Evolutionary conservation across 1,284 basidiomycete genomes (phyloP).

Genomic region (Cystobasidium slooffiae): DNA sequence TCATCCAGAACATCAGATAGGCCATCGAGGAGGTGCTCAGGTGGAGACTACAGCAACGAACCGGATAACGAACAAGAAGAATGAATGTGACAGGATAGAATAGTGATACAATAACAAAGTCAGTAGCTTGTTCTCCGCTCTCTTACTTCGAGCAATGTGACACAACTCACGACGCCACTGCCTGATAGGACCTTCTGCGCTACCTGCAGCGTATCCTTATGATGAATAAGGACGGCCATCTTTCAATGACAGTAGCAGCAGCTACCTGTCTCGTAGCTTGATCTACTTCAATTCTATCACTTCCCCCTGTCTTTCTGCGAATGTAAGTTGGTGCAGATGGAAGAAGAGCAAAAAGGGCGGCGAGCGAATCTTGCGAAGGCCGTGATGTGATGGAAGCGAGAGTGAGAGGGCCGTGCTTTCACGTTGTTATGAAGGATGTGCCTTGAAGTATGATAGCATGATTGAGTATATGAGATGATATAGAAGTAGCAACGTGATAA

Average conservation of each 20-base stretch:
- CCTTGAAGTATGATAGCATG: no score
- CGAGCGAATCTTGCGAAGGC: no score
- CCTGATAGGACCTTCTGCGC: not conserved
- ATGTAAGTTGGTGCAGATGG: no score
- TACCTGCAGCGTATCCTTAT: not conserved
- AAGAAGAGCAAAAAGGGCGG: no score
- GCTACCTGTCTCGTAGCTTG: not conserved
- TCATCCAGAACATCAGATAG: constrained; percentile 2
- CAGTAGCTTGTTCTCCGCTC: not conserved
- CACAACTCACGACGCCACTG: constrained; percentile 2
- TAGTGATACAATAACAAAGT: not conserved
- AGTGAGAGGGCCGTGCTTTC: no score
- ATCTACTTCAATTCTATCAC: not conserved
- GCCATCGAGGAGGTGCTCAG: not conserved
- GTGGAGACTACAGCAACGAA: not conserved
- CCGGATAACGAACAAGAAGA: not conserved
- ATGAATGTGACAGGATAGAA: not conserved
- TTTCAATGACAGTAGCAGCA: not conserved
- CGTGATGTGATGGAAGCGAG: no score
- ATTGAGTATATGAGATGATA: no score
- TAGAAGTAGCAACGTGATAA: no score
- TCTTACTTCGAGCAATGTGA: not conserved
- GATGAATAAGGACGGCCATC: not conserved
- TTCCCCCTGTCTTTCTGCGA: no score
- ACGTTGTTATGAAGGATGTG: no score